These are phyloP conservation scores for Oxytropis ochrocephala DNA, from an alignment of 306 rosid genomes.

Conservation along the genomic window DNA sequence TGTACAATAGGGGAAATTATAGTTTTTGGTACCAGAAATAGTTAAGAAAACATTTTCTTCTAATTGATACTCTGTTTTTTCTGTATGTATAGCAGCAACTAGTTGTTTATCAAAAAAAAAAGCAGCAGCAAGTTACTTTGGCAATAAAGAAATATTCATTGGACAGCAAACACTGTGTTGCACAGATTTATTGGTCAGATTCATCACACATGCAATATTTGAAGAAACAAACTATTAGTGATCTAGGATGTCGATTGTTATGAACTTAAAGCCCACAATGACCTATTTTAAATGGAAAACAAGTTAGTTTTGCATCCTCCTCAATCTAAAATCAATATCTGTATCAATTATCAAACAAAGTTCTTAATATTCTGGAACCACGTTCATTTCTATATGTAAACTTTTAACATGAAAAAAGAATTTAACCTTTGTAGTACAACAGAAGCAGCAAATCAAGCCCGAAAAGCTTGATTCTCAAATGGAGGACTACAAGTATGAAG, in stretches of 20 bases:
- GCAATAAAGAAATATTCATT: background rate
- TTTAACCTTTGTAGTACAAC: conserved; percentile 9
- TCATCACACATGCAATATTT: background rate
- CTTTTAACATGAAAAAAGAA: background rate
- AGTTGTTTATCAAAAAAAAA: too few species aligned
- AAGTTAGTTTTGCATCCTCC: background rate
- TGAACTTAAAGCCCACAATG: background rate
- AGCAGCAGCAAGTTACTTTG: background rate
- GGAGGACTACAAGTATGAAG: background rate
- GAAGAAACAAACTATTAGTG: background rate
- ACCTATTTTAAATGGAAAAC: background rate
- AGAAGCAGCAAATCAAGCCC: background rate
- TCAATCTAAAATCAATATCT: background rate
- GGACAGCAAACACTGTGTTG: background rate
- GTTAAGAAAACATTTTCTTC: background rate
- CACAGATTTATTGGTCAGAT: background rate
- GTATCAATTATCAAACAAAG: background rate
- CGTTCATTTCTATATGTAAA: background rate
- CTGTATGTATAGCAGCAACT: background rate
- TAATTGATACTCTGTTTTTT: background rate
- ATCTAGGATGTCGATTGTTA: background rate
- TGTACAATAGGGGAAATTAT: too few species aligned
- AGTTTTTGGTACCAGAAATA: background rate
- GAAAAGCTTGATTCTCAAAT: background rate
- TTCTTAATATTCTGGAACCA: background rate